Evolutionary conservation across 164 flowering plant species (phyloP), one percentile per base, ranked within the genome.

Genomic region (Sedum album): DNA sequence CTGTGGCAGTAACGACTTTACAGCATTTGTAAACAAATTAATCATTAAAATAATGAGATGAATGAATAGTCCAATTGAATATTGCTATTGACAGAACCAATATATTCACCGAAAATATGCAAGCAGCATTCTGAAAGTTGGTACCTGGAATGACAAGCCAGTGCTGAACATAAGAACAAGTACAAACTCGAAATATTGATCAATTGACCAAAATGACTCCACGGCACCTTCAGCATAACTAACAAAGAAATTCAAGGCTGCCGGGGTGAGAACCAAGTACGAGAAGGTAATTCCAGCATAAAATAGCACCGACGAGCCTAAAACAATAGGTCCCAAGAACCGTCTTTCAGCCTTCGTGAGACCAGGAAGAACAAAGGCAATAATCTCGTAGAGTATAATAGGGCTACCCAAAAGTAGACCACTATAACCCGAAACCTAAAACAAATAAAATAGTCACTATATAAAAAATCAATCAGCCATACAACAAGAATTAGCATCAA

Each of bases 151-250:
- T 73, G 97, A 91, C 78, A 94, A 78, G 44, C 97, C 99, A 0
- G 99, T 94, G 80, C 97, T 91, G 81, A 94, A 90, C 97, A 91
- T 86, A 53, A 94, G 97, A 48, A 91, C 88, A 10, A 94, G 88
- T 17, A 94, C 97, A 80, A 94, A 94, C 78, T 91, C 99, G 60
- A 94, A 94, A 81, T 94, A 94, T 60, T 91, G 97, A 78, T 94
- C 97, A 70, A 94, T 94, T 30, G 99, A 94, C 99, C 99, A 94
- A 65, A 94, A 69, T 18, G 99, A 94, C 73, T 94, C 99, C 60
- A 91, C 99, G 26, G 73, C 97, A 31, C 99, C 99, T 85, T 94
- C 96, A 1, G 99, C 99, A 69, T 91, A 94, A 73, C 5, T 87
- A 53, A 94, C 91, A 68, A 94, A 94, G 82, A 94, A 94, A 66